Conservation (phyloP, 139 green algal species). For the Chlamydomonas applanata region DNA sequence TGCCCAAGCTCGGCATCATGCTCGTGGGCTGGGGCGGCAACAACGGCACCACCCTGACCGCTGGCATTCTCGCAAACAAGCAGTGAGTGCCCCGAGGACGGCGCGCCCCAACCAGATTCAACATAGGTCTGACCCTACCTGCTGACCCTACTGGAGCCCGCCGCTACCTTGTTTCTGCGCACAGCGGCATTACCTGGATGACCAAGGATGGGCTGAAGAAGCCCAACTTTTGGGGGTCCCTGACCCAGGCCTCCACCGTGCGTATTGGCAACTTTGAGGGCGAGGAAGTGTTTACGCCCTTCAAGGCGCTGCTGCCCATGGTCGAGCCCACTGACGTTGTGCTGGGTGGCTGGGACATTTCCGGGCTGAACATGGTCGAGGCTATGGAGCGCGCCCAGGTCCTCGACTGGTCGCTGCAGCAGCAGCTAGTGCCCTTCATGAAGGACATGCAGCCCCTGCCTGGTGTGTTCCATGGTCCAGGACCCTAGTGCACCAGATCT, state of each 20-base stretch:
- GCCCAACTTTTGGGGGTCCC: conserved; percentile 97
- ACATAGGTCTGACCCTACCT: too few relatives aligned
- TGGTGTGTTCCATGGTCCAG: conserved; percentile 17
- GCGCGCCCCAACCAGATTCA: neutral
- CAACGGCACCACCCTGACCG: conserved; percentile 96
- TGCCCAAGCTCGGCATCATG: conserved; percentile 98
- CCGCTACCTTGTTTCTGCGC: neutral
- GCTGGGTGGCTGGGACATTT: conserved; percentile 98
- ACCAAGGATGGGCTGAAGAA: conserved; percentile 95
- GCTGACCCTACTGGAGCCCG: too few relatives aligned
- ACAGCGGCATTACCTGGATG: conserved; percentile 96
- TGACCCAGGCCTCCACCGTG: conserved; percentile 94
- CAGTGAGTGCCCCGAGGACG: conserved; percentile 56
- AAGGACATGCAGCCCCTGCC: conserved; percentile 88
- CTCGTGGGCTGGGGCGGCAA: conserved; percentile 97
- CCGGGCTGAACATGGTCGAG: conserved; percentile 88
- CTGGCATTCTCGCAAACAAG: conserved; percentile 95
- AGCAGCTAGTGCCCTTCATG: conserved; percentile 95
- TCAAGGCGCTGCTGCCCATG: conserved; percentile 89
- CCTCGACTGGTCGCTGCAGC: conserved; percentile 96
- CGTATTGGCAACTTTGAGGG: conserved; percentile 93
- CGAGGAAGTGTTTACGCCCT: conserved; percentile 92
- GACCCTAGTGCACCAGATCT: too few relatives aligned
- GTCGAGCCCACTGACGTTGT: conserved; percentile 96
- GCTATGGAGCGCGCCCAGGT: conserved; percentile 90